Percentiles rank a stretch among this genome's conserved stretches.
phyloP scores from a whole-genome alignment of 805 yeast genomes.

The Candida dajiaensis region DNA sequence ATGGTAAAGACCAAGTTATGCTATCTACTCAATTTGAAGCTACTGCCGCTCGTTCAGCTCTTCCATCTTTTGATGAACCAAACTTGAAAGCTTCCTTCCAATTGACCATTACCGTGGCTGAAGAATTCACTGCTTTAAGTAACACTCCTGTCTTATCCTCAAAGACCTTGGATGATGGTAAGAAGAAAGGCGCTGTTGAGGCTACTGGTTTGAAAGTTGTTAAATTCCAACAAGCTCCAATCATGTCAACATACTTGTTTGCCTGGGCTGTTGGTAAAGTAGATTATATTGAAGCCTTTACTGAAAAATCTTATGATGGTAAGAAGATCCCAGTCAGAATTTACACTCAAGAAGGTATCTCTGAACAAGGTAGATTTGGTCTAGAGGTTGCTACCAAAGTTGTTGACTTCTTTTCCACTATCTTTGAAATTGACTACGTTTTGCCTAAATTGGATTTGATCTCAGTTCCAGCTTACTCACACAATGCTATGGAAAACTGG shows the following conservation, averaged over 20 bases:
- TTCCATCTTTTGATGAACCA: conserved; percentile 85
- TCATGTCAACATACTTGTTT: conserved; percentile 75
- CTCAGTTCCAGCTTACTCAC: conserved; percentile 74
- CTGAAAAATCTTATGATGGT: conserved; percentile 33
- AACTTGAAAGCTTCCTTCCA: conserved; percentile 70
- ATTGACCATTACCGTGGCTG: conserved; percentile 52
- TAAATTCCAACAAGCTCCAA: conserved; percentile 65
- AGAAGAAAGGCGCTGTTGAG: conserved; percentile 42
- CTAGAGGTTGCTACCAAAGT: conserved; percentile 71
- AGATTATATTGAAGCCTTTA: conserved; percentile 52
- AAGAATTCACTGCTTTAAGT: conserved; percentile 52
- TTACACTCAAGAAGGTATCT: conserved; percentile 74
- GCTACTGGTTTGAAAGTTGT: conserved; percentile 22
- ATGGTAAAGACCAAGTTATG: conserved; percentile 63
- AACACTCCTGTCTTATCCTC: conserved; percentile 60
- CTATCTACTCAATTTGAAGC: conserved; percentile 85
- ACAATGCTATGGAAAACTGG: conserved; percentile 89
- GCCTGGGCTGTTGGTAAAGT: conserved; percentile 81
- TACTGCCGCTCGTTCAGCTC: conserved; percentile 77
- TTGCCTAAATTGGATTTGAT: conserved; percentile 77
- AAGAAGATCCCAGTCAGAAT: conserved; percentile 76
- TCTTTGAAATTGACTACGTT: conserved; percentile 73
- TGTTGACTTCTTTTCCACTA: conserved; percentile 61
- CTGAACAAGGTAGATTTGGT: conserved; percentile 62
- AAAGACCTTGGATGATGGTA: conserved; percentile 34